Evolutionary conservation across 1,284 basidiomycete species (phyloP), one percentile per base, ranked within the genome.

Genomic region (Malassezia psittaci): DNA sequence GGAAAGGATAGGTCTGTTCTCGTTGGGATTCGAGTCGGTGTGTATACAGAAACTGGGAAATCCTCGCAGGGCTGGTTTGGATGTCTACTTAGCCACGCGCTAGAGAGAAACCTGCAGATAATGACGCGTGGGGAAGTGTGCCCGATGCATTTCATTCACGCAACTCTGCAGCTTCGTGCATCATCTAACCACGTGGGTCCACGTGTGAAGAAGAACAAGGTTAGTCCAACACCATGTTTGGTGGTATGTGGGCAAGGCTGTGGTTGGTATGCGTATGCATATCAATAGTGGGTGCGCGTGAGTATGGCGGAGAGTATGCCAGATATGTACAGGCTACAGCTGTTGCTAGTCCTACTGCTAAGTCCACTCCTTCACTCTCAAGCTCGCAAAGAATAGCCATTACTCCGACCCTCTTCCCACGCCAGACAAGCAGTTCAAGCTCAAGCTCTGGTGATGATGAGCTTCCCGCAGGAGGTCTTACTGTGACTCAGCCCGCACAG

Each of bases 401-500:
- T 2, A 40, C 48, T 15, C 36, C 35, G 37, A 33, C 48, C 0
- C 34, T 44, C 33, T 16, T 45, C 43, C 21, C 48, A 18, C 3
- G 54, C 19, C 32, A 43, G 47, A n/a, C 24, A 29, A 29, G 24
- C 24, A 41, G 39, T 21, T 18, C 16, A 16, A 43, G 41, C 19
- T 24, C 21, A 19, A 43, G 41, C 29, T 19, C 36, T 16, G 13
- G 5, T 11, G 48, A 55, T 21, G 49, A 40, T 18, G 24, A 18
- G 16, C 35, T 44, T 13, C 48, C 48, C 16, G 65, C 58, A 1
- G 72, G 72, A 24, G 70, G 72, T n/a, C 42, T 74, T 39, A 68
- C 68, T 2, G 54, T 74, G 21, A 74, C 72, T 9, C 51, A 69
- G 44, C 72, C 72, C 1, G 54, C 63, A 12, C 65, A 73, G 46